Percentiles rank a stretch among this genome's conserved stretches.
These are phyloP conservation scores for Bipolaris cookei DNA, from an alignment of 2,329 filamentous ascomycete species.

Conservation along the genomic window DNA sequence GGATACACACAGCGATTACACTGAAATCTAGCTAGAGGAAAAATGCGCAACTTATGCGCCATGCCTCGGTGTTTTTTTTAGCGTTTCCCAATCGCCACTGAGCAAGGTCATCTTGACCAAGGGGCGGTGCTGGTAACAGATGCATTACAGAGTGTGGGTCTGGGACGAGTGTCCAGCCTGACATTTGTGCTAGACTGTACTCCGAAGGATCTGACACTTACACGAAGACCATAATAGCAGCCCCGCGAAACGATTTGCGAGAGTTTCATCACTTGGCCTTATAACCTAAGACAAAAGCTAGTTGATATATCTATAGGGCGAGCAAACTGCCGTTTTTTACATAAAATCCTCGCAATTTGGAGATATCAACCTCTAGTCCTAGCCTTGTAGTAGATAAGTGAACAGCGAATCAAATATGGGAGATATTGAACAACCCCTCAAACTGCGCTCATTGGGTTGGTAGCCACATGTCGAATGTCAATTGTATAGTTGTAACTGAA, in stretches of 20 bases:
- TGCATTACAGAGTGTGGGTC: background rate
- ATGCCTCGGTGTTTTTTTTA: background rate
- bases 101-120: background rate
- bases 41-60: background rate
- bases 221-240: background rate
- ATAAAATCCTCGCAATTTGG: no score
- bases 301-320: background rate
- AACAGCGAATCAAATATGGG: background rate
- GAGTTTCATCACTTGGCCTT: background rate
- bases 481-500: background rate
- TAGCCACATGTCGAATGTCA: background rate
- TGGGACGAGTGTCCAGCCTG: background rate
- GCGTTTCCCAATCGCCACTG: background rate
- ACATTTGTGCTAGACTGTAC: background rate
- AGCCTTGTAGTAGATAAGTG: background rate
- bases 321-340: no score
- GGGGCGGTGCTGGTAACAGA: background rate
- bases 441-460: background rate
- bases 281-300: background rate
- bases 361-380: no score
- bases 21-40: no score
- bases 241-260: background rate
- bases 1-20: background rate
- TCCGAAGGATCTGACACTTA: background rate
- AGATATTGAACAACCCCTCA: background rate